Evolutionary conservation across 2,329 filamentous ascomycete genomes (phyloP), one percentile per base, ranked within the genome.

Genomic region (Amesomyces nigricolor): DNA sequence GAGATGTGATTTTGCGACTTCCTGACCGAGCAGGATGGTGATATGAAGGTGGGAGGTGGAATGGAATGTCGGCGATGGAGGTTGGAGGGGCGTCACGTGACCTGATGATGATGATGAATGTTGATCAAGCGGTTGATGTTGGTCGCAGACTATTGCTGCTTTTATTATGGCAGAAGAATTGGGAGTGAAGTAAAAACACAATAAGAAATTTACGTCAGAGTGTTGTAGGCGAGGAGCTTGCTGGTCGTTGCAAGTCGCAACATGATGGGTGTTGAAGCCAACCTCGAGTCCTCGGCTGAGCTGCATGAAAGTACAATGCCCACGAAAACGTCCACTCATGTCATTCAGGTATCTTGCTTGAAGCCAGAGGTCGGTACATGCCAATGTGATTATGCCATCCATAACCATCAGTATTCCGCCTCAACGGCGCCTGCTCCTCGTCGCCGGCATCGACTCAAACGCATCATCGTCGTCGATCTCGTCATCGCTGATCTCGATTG

Each of bases 401-500:
- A 29, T 8, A 19, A 9, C 35, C 35, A 17, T 17, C 26, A 13
- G 9, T 35, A 9, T 35, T 4, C 32, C 32, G 22, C 11, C 16
- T 58, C 54, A 62, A 2, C 58, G 47, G 4, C 61, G 53, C 17
- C 62, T 62, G 16, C 53, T 65, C 50, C 69, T 68, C 26, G 69
- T 68, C 10, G 68, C 61, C 0, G 75, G 75, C 48, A 76, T 73
- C 5, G 78, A 73, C 67, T 85, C 81, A 66, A 86, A 86, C 0
- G 75, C 71, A 51, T 73, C 75, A 43, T 83, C 80, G 0, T 83
- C 80, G 0, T 78, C 81, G 44, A 86, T 83, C 67, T 85, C 82
- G 64, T 86, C 83, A 56, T 85, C 82, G 58, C 82, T 86, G 52
- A 85, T 78, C 64, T 85, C 81, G 14, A 80, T 64, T n/a, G 75